Percentiles rank a stretch among this genome's conserved stretches.
These are phyloP conservation scores for Lasiodiplodia gonubiensis DNA, from an alignment of 2,329 filamentous ascomycete species.

Conservation along the genomic window DNA sequence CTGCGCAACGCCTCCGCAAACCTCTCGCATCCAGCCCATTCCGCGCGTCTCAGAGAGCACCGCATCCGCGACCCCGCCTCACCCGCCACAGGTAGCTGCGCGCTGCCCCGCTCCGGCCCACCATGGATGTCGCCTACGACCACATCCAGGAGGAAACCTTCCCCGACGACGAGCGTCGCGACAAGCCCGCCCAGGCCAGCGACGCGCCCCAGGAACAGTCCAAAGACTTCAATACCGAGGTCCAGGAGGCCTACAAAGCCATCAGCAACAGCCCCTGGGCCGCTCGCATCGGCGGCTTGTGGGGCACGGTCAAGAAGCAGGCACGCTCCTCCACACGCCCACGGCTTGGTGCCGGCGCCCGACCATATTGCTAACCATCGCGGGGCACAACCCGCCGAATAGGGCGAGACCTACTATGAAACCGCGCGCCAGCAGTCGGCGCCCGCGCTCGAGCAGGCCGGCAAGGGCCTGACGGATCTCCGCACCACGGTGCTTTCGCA, in stretches of 20 bases:
- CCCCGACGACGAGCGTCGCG: conserved; percentile 53
- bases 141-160: conserved; percentile 86
- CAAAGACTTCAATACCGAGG: conserved; percentile 76
- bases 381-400: conserved; percentile 11
- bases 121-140: conserved; percentile 97
- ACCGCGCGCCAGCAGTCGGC: conserved; percentile 81
- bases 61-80: not conserved
- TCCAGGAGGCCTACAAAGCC: conserved; percentile 94
- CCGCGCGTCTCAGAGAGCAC: not conserved
- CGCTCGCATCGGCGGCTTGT: conserved; percentile 81
- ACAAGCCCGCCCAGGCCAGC: conserved; percentile 48
- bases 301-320: conserved; percentile 93
- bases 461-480: conserved; percentile 73
- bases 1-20: not conserved
- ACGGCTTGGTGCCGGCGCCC: conserved; percentile 21
- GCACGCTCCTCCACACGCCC: conserved; percentile 51
- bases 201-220: conserved; percentile 29
- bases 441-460: conserved; percentile 79
- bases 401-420: conserved; percentile 88
- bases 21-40: not conserved
- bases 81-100: conserved; percentile 6
- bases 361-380: not conserved
- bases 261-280: conserved; percentile 94
- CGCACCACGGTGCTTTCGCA: conserved; percentile 64
- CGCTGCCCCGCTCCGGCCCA: conserved; percentile 28